Percentiles rank a stretch among this genome's conserved stretches.
These are phyloP conservation scores for Ogataea philodendri DNA, from an alignment of 805 yeast species.

Conservation along the genomic window DNA sequence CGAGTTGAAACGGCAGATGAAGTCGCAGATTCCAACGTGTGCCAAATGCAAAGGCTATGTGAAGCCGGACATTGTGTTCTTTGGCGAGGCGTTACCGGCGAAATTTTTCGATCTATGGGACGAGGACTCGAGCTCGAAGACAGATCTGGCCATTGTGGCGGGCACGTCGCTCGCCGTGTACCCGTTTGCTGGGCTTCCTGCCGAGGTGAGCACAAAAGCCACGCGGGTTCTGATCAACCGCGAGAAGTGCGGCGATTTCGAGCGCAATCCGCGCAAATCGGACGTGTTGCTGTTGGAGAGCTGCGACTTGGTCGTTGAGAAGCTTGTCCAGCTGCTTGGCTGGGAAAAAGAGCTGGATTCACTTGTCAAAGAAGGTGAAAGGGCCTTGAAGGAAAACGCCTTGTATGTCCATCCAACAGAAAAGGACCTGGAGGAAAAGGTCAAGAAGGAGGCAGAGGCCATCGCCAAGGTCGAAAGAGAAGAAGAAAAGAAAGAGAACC, in stretches of 20 bases:
- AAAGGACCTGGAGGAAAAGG: conserved; percentile 21
- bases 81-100: conserved; percentile 82
- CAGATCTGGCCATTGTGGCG: conserved; percentile 79
- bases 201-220: conserved; percentile 49
- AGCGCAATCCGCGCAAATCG: conserved; percentile 46
- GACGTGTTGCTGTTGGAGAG: conserved; percentile 63
- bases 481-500: conserved; percentile 16
- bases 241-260: conserved; percentile 76
- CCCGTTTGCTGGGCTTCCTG: conserved; percentile 86
- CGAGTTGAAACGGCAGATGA: conserved; percentile 39
- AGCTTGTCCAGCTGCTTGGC: conserved; percentile 53
- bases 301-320: conserved; percentile 64
- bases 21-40: conserved; percentile 53
- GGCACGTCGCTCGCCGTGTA: conserved; percentile 89
- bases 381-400: conserved; percentile 9
- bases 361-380: conserved; percentile 35
- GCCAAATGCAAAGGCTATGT: conserved; percentile 67
- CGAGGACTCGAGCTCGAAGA: conserved; percentile 42
- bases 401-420: conserved; percentile 11
- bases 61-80: conserved; percentile 92
- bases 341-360: conserved; percentile 58
- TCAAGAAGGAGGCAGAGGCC: conserved; percentile 29
- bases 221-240: conserved; percentile 68
- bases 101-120: conserved; percentile 72
- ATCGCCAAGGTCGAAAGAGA: conserved; percentile 25